These are phyloP conservation scores for Basipetospora chlamydospora DNA, from an alignment of 2,329 filamentous ascomycete genomes.

Conservation along the genomic window DNA sequence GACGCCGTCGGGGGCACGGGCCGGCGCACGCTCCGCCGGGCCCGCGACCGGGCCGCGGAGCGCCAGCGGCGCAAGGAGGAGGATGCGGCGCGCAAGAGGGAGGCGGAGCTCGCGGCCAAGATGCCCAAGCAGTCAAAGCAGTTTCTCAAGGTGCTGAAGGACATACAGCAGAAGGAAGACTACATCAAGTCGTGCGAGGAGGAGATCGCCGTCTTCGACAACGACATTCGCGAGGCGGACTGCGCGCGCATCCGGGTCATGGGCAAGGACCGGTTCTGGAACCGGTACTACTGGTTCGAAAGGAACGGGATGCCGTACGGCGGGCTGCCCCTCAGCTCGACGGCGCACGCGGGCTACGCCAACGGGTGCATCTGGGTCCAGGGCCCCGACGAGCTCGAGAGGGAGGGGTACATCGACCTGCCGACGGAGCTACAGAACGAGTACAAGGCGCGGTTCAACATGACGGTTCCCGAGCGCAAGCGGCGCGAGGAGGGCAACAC, in stretches of 20 bases:
- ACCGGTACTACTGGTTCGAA: constrained; percentile 98
- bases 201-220: constrained; percentile 72
- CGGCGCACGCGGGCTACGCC: constrained; percentile 72
- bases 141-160: constrained; percentile 73
- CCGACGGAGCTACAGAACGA: constrained; percentile 54
- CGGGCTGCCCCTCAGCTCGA: constrained; percentile 77
- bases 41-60: constrained; percentile 30
- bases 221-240: constrained; percentile 85
- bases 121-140: constrained; percentile 71
- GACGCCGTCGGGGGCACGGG: constrained; percentile 17
- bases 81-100: constrained; percentile 55
- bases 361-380: constrained; percentile 96
- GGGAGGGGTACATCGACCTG: constrained; percentile 73
- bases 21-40: constrained; percentile 4
- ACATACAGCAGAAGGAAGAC: constrained; percentile 77
- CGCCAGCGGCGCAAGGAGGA: constrained; percentile 66
- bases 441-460: constrained; percentile 62
- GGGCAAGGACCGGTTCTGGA: constrained; percentile 94
- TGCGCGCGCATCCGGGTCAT: constrained; percentile 80
- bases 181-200: constrained; percentile 70
- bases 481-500: constrained; percentile 71
- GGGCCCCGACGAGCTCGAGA: constrained; percentile 79
- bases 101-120: constrained; percentile 48
- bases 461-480: constrained; percentile 78
- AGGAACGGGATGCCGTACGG: constrained; percentile 95